Evolutionary conservation across 1,139 yeast species (phyloP).

Genomic region (Pneumocystis murina): DNA sequence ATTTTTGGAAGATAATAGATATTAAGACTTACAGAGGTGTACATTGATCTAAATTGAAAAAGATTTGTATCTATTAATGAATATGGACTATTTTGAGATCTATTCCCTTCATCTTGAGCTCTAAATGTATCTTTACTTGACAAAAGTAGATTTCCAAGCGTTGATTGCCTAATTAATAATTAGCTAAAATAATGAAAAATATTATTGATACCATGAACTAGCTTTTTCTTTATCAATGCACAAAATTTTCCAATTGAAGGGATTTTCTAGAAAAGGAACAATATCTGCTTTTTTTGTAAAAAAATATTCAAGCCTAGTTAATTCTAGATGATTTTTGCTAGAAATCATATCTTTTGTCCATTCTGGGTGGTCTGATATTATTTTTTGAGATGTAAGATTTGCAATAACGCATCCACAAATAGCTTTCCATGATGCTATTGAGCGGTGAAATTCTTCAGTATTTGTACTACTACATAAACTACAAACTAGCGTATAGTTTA

Average conservation of each 20-base stretch:
- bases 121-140: constrained; percentile 7
- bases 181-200: neutral
- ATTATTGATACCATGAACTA: neutral
- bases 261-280: constrained; percentile 9
- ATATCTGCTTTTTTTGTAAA: constrained; percentile 9
- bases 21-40: constrained; percentile 1
- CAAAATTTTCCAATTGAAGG: constrained; percentile 6
- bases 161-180: constrained; percentile 8
- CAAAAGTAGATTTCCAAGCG: constrained; percentile 8
- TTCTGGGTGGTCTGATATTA: constrained; percentile 4
- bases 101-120: constrained; percentile 10
- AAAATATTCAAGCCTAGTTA: constrained; percentile 4
- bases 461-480: constrained; percentile 5
- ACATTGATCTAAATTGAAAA: constrained; percentile 9
- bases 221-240: neutral
- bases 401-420: constrained; percentile 11
- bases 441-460: constrained; percentile 7
- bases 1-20: neutral
- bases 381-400: constrained; percentile 8
- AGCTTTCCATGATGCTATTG: constrained; percentile 9
- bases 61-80: constrained; percentile 10
- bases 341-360: constrained; percentile 6
- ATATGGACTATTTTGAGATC: constrained; percentile 10
- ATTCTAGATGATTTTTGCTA: constrained; percentile 5
- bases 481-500: constrained; percentile 10